These are phyloP conservation scores for Xanthoconium purpureum DNA, from an alignment of 768 basidiomycete genomes.

Conservation along the genomic window DNA sequence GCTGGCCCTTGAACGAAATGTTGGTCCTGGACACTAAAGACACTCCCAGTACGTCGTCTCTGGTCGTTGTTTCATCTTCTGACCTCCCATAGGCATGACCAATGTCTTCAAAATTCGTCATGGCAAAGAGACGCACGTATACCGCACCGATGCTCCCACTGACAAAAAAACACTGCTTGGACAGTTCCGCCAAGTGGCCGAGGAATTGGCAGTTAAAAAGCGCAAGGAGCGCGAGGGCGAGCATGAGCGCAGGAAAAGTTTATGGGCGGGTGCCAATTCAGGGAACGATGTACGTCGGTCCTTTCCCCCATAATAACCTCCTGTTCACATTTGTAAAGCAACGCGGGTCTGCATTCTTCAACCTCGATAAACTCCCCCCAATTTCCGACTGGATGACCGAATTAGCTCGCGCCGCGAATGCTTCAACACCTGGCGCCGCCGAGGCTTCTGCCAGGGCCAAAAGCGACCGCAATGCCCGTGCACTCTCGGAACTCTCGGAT, in stretches of 20 bases:
- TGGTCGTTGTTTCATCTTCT: background rate
- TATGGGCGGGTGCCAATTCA: constrained; percentile 54
- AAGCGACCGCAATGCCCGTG: constrained; percentile 77
- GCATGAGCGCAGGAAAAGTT: constrained; percentile 80
- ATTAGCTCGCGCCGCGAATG: constrained; percentile 53
- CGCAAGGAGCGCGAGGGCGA: constrained; percentile 94
- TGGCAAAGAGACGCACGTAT: constrained; percentile 93
- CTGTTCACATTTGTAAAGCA: constrained; percentile 14
- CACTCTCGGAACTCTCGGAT: constrained; percentile 89
- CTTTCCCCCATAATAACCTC: background rate
- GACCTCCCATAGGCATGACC: constrained; percentile 57
- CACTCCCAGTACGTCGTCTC: constrained; percentile 66
- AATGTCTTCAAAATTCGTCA: constrained; percentile 96
- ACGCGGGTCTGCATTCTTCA: constrained; percentile 34
- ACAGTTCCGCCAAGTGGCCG: constrained; percentile 88
- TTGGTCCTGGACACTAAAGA: constrained; percentile 96
- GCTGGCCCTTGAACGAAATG: constrained; percentile 93
- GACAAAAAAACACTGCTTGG: constrained; percentile 86
- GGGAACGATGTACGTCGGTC: constrained; percentile 37
- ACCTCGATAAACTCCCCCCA: constrained; percentile 46
- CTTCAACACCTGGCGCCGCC: constrained; percentile 25
- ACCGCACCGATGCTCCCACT: constrained; percentile 72
- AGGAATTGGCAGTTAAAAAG: constrained; percentile 83
- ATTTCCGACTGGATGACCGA: constrained; percentile 79
- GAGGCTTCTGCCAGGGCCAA: constrained; percentile 64